phyloP scores from a whole-genome alignment of 2,329 filamentous ascomycete species.

The Penicillium sp. region DNA sequence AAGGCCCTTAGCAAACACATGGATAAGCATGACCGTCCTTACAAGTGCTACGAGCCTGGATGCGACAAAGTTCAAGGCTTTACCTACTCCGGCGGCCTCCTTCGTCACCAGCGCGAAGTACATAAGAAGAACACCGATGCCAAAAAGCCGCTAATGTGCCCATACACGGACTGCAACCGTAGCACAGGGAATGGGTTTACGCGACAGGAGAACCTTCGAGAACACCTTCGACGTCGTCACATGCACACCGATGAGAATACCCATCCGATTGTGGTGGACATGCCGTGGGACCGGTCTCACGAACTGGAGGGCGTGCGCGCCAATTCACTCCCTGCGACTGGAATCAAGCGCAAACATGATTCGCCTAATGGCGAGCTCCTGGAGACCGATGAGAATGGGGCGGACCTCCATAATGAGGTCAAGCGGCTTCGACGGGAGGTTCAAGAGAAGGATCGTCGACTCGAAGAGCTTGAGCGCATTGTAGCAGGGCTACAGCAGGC shows the following conservation, averaged over 20 bases:
- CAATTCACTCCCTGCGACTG: slow-evolving; percentile 25
- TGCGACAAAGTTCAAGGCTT: slow-evolving; percentile 92
- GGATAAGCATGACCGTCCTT: slow-evolving; percentile 95
- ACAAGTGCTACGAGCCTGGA: slow-evolving; percentile 72
- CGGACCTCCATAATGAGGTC: slow-evolving; percentile 55
- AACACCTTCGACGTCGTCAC: slow-evolving; percentile 88
- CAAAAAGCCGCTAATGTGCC: slow-evolving; percentile 81
- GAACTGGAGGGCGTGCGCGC: slow-evolving; percentile 30
- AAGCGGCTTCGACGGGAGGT: slow-evolving; percentile 63
- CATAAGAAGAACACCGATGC: slow-evolving; percentile 85
- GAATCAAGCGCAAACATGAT: slow-evolving; percentile 35
- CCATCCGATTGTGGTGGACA: slow-evolving; percentile 20
- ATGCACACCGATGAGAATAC: slow-evolving; percentile 43
- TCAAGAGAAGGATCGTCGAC: slow-evolving; percentile 48
- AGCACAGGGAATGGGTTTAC: slow-evolving; percentile 86
- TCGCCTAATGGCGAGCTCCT: slow-evolving; percentile 28
- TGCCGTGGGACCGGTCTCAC: slow-evolving; percentile 26
- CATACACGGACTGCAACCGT: slow-evolving; percentile 79
- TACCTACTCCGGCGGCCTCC: slow-evolving; percentile 84
- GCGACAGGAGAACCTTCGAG: slow-evolving; percentile 85
- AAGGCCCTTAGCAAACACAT: slow-evolving; percentile 76
- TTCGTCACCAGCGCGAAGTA: slow-evolving; percentile 88
- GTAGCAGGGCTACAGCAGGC: slow-evolving; percentile 35
- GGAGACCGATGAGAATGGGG: slow-evolving; percentile 40
- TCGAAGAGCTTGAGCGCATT: slow-evolving; percentile 40